A percentile compares a stretch with the other conserved stretches of the same genome.
Evolutionary conservation across 306 rosid species (phyloP).

Genomic region (Amphicarpaea edgeworthii): DNA sequence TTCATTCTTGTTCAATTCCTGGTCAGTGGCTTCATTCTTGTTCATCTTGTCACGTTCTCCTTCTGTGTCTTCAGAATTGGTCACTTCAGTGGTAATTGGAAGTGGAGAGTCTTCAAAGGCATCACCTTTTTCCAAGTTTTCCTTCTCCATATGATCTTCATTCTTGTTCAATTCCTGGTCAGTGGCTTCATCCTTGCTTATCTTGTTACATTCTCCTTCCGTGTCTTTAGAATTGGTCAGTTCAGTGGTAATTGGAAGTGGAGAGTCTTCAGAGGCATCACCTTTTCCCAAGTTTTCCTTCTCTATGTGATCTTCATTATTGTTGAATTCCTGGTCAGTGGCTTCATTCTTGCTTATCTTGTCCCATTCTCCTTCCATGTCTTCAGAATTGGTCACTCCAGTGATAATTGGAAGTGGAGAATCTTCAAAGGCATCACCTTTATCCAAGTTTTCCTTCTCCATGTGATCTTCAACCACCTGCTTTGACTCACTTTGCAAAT

Average conservation of each 20-base stretch:
- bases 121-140: background rate
- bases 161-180: background rate
- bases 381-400: slow-evolving; percentile 6
- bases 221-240: background rate
- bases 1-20: slow-evolving; percentile 17
- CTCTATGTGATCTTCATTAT: slow-evolving; percentile 18
- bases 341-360: slow-evolving; percentile 28
- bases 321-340: background rate
- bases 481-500: slow-evolving; percentile 19
- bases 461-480: slow-evolving; percentile 19
- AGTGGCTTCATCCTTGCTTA: slow-evolving; percentile 21
- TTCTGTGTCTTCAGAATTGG: background rate
- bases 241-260: slow-evolving; percentile 12
- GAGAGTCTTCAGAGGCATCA: slow-evolving; percentile 7
- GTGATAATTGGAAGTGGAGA: slow-evolving; percentile 19
- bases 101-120: slow-evolving; percentile 24
- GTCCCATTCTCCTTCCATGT: background rate
- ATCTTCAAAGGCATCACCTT: background rate
- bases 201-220: background rate
- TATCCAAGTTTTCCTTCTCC: slow-evolving; percentile 10
- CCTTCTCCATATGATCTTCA: slow-evolving; percentile 27
- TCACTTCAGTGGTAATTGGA: slow-evolving; percentile 10
- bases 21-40: slow-evolving; percentile 18
- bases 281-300: background rate
- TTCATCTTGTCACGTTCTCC: slow-evolving; percentile 9